These are phyloP conservation scores for Aspergillus uvarum DNA, from an alignment of 2,329 filamentous ascomycete species.

Conservation along the genomic window DNA sequence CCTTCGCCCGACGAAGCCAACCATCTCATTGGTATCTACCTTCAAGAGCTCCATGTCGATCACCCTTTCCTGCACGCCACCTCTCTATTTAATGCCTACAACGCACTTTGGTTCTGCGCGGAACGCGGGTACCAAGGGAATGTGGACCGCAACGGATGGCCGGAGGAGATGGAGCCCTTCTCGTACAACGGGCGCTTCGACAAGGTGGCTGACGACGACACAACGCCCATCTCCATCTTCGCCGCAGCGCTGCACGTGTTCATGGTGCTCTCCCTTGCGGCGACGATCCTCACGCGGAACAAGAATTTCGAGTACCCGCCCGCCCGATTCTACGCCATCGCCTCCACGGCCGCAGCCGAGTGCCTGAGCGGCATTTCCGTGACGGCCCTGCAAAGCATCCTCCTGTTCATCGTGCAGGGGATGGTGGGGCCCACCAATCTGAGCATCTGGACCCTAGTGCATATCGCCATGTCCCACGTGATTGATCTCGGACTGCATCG, in stretches of 20 bases:
- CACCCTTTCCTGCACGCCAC: constrained; percentile 31
- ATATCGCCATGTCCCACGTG: constrained; percentile 40
- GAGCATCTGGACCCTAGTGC: constrained; percentile 39
- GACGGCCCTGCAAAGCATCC: constrained; percentile 32
- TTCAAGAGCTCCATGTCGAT: constrained; percentile 31
- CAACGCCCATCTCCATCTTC: constrained; percentile 17
- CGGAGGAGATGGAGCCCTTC: constrained; percentile 20
- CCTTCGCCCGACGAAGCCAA: constrained; percentile 27
- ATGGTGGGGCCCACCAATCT: constrained; percentile 36
- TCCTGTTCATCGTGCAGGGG: constrained; percentile 34
- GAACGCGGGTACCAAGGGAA: constrained; percentile 12
- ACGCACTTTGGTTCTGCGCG: constrained; percentile 26
- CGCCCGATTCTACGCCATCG: constrained; percentile 34
- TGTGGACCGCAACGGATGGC: constrained; percentile 29
- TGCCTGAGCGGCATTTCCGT: constrained; percentile 37
- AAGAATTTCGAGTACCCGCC: constrained; percentile 38
- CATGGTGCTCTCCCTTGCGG: constrained; percentile 38
- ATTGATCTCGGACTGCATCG: constrained; percentile 42
- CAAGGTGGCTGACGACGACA: not conserved
- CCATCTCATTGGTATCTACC: constrained; percentile 26
- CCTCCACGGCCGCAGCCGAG: constrained; percentile 31
- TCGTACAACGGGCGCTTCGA: constrained; percentile 28
- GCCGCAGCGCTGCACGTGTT: constrained; percentile 34
- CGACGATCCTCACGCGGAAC: constrained; percentile 35
- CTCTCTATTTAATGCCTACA: constrained; percentile 27